Conservation (phyloP, 495 filamentous ascomycete genomes). For the Friedmanniomyces endolithicus region DNA sequence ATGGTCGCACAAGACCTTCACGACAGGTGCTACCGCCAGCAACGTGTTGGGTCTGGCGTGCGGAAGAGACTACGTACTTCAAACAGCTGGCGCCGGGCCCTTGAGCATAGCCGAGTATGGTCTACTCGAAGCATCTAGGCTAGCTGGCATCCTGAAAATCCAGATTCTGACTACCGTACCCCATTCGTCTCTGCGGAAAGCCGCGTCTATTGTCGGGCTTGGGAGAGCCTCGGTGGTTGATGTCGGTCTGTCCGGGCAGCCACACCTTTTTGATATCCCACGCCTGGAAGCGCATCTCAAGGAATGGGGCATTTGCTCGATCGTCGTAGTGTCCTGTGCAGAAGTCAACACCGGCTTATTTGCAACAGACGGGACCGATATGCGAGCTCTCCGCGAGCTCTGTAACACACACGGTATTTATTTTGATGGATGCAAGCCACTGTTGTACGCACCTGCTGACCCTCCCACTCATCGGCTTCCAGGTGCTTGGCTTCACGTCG, state of each 20-base stretch:
- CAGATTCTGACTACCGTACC: conserved; percentile 68
- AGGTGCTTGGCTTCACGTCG: conserved; percentile 74
- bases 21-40: conserved; percentile 76
- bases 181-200: conserved; percentile 74
- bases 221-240: conserved; percentile 57
- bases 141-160: conserved; percentile 50
- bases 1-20: conserved; percentile 60
- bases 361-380: conserved; percentile 49
- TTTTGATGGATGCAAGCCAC: too few relatives aligned
- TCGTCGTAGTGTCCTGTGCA: conserved; percentile 67
- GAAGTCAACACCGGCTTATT: conserved; percentile 90
- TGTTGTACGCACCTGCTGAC: too few relatives aligned
- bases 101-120: conserved; percentile 56
- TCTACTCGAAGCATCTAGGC: conserved; percentile 50
- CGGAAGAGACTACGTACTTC: conserved; percentile 55
- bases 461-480: too few relatives aligned
- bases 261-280: conserved; percentile 56
- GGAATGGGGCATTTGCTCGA: conserved; percentile 44
- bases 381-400: conserved; percentile 51
- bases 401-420: conserved; percentile 51
- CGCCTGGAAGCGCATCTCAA: conserved; percentile 43
- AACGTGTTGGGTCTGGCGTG: conserved; percentile 75
- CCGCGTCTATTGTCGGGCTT: conserved; percentile 67
- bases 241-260: conserved; percentile 40
- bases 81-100: conserved; percentile 26